Evolutionary conservation across 2,329 filamentous ascomycete species (phyloP), one percentile per base, ranked within the genome.

Genomic region (Trichoderma aggressivum): DNA sequence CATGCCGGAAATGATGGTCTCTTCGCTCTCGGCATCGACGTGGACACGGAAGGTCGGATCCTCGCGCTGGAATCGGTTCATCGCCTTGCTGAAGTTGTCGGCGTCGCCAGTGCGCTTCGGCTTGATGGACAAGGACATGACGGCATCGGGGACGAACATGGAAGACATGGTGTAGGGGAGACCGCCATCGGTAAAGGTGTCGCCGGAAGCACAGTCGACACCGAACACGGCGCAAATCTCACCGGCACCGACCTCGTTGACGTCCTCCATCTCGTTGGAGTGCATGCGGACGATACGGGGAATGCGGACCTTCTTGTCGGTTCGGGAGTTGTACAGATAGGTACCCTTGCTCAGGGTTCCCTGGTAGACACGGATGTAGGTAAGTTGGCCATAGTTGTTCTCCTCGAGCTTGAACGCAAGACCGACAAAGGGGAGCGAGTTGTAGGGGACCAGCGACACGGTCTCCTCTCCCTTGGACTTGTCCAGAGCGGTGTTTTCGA

Each of bases 151-250:
- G 58, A 99, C 95, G 81, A 94, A 95, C 96, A 99, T 99, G 76
- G 94, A 97, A 59, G 93, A 92, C 94, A 99, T 98, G 73, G 91
- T 93, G 85, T 98, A 99, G 60, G 93, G 94, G 47, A 98, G 86
- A 76, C 90, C 88, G 73, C 95, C 96, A 79, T 99, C 96, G 21
- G 96, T 98, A 84, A 99, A 99, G 56, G 95, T 98, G 81, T 99
- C 96, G 77, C 96, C 96, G 56, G 95, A 98, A 43, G 96, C 94
- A 81, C 96, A 99, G 77, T 99, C 96, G 69, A 99, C 93, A 78
- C 96, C 96, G 79, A 99, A 99, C 72, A 99, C 96, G 73, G 96
- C 96, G 80, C 96, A 99, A 74, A 99, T 99, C 82, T 99, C 96
- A 82, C 96, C 96, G 68, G 96, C 95, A 66, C 94, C 94, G 74